Evolutionary conservation across 2,329 filamentous ascomycete species (phyloP).

Genomic region (Diaporthe australafricana): DNA sequence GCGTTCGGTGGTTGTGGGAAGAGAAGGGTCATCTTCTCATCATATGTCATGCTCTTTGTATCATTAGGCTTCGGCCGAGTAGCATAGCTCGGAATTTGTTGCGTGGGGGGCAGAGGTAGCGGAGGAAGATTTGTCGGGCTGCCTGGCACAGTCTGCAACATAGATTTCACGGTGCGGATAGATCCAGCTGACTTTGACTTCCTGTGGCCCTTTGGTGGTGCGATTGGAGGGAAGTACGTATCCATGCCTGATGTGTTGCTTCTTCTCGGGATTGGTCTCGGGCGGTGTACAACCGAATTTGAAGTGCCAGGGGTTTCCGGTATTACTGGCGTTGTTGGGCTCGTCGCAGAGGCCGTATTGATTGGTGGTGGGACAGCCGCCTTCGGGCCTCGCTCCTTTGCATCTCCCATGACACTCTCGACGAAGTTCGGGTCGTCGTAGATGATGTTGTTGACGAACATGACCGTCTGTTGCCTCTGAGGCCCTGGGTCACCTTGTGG

Average conservation of each 20-base stretch:
- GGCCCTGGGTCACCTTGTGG: conserved; percentile 41
- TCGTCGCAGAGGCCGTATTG: not conserved
- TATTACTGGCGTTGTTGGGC: conserved; percentile 23
- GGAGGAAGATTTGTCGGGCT: conserved; percentile 64
- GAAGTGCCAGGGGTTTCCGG: conserved; percentile 38
- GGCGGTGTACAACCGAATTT: conserved; percentile 63
- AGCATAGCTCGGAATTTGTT: conserved; percentile 44
- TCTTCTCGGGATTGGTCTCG: conserved; percentile 65
- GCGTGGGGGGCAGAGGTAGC: conserved; percentile 61
- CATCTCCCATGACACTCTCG: conserved; percentile 60
- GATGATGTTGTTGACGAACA: conserved; percentile 67
- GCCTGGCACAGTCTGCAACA: conserved; percentile 56
- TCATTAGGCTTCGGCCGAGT: conserved; percentile 59
- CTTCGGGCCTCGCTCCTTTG: conserved; percentile 48
- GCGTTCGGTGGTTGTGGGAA: conserved; percentile 53
- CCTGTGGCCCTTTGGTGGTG: conserved; percentile 51
- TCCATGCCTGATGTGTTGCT: conserved; percentile 40
- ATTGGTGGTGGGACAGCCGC: conserved; percentile 32
- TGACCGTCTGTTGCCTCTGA: conserved; percentile 59
- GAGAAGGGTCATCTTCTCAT: conserved; percentile 67
- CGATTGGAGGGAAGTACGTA: conserved; percentile 55
- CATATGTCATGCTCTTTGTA: conserved; percentile 68
- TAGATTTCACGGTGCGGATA: conserved; percentile 56
- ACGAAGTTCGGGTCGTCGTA: conserved; percentile 65
- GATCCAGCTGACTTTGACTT: conserved; percentile 64